These are phyloP conservation scores for Trichoderma breve DNA, from an alignment of 2,329 filamentous ascomycete genomes.

Conservation along the genomic window DNA sequence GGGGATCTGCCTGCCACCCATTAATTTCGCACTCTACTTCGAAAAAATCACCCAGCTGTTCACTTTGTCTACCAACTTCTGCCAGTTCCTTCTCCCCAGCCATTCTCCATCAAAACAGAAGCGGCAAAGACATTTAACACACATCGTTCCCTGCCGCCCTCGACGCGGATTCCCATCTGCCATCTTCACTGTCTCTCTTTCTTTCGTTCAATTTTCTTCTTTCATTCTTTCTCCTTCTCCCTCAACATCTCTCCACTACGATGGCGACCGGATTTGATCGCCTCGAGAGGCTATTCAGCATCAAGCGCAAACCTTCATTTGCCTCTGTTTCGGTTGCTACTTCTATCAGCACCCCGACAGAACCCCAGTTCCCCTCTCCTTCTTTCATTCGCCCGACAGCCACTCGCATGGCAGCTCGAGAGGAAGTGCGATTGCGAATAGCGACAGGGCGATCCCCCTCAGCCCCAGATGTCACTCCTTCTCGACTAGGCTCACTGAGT, in stretches of 20 bases:
- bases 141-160: not conserved
- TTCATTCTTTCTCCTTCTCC: not conserved
- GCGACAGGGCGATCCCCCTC: conserved; percentile 32
- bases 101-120: not conserved
- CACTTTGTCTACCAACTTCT: not conserved
- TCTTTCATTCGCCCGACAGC: conserved; percentile 57
- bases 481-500: conserved; percentile 17
- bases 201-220: not conserved
- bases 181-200: not conserved
- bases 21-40: conserved; percentile 3
- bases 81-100: not conserved
- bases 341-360: conserved; percentile 27
- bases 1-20: conserved; percentile 15
- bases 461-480: conserved; percentile 22
- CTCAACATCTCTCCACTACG: conserved; percentile 21
- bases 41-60: not conserved
- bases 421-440: conserved; percentile 41
- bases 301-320: conserved; percentile 39
- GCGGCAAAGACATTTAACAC: not conserved
- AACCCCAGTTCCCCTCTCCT: conserved; percentile 47
- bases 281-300: conserved; percentile 53
- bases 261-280: conserved; percentile 52
- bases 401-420: conserved; percentile 56
- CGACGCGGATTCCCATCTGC: not conserved
- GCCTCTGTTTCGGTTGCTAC: conserved; percentile 26